phyloP scores from a whole-genome alignment of 352 stramenopile species.

The Globisporangium spinosum region DNA sequence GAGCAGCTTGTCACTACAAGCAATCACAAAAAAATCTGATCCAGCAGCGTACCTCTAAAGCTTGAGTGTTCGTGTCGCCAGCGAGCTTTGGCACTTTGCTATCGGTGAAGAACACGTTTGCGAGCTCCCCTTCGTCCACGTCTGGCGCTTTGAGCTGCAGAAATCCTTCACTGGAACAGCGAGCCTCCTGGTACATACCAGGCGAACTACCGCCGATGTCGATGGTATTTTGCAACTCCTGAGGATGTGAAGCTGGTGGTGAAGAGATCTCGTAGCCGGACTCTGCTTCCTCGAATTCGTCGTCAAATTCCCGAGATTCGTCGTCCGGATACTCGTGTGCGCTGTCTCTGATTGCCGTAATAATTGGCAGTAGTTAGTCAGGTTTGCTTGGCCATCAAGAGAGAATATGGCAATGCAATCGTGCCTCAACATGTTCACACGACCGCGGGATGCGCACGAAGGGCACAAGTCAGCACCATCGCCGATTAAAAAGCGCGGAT shows the following conservation, averaged over 20 bases:
- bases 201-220: not conserved
- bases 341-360: not conserved
- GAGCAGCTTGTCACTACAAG: too few species aligned
- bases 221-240: not conserved
- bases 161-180: not conserved
- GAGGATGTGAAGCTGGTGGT: not conserved
- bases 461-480: not conserved
- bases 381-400: not conserved
- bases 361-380: not conserved
- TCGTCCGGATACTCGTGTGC: not conserved
- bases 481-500: not conserved
- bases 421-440: not conserved
- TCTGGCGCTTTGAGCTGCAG: not conserved
- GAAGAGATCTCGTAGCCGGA: not conserved
- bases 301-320: not conserved
- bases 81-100: conserved; percentile 12
- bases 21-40: not conserved
- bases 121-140: conserved; percentile 7
- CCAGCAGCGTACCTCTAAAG: not conserved
- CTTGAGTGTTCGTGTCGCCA: not conserved
- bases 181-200: not conserved
- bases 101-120: conserved; percentile 18
- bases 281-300: not conserved
- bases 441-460: not conserved
- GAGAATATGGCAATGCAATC: not conserved